Conservation (phyloP, 805 yeast species). For the Candida peoriensis region DNA sequence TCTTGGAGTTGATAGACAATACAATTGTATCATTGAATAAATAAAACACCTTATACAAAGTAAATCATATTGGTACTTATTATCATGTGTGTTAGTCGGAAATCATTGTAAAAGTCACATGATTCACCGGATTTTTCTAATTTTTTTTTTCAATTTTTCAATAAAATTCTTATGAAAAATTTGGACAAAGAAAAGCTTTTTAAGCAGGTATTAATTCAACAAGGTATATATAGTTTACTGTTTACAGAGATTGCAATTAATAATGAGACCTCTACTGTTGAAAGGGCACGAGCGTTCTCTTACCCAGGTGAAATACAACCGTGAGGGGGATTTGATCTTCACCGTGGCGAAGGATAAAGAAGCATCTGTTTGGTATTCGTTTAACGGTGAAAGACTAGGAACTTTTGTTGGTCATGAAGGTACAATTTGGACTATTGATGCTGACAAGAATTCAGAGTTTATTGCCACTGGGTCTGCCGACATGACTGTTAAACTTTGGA, state of each 20-base stretch:
- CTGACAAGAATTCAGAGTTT: constrained; percentile 61
- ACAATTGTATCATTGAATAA: not conserved
- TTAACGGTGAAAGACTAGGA: constrained; percentile 95
- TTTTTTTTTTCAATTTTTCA: too few species aligned
- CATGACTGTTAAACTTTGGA: constrained; percentile 80
- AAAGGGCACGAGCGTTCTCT: constrained; percentile 98
- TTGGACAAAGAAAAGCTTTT: too few species aligned
- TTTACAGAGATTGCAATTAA: constrained; percentile 13
- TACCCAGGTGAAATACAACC: constrained; percentile 92
- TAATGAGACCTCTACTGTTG: constrained; percentile 64
- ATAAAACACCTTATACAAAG: too few species aligned
- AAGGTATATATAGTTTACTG: too few species aligned
- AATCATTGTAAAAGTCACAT: too few species aligned
- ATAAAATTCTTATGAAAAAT: too few species aligned
- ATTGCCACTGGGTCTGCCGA: constrained; percentile 92
- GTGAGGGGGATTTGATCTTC: constrained; percentile 90
- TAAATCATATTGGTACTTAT: too few species aligned
- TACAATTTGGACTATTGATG: constrained; percentile 92
- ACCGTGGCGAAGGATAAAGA: constrained; percentile 88
- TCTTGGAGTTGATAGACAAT: constrained; percentile 14
- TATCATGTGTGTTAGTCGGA: too few species aligned
- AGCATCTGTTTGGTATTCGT: constrained; percentile 90
- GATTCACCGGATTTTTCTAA: too few species aligned
- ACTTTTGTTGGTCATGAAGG: constrained; percentile 88
- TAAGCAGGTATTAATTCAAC: too few species aligned